phyloP scores from a whole-genome alignment of 306 rosid species.

The Rubus idaeus region DNA sequence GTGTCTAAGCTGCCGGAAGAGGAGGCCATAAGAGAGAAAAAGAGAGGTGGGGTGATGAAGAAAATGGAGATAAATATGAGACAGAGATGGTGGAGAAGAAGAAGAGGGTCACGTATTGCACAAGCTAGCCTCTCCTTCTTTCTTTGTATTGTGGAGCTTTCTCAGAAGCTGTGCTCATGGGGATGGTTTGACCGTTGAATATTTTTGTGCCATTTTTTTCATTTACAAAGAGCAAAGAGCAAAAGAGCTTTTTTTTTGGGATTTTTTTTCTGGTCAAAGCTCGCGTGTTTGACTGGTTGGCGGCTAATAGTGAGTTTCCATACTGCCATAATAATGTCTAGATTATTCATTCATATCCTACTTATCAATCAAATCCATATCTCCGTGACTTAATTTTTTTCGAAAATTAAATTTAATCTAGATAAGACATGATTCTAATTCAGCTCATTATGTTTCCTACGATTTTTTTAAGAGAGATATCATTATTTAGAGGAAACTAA shows the following conservation, averaged over 20 bases:
- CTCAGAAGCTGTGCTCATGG: constrained; percentile 34
- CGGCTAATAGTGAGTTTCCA: constrained; percentile 37
- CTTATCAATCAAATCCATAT: background rate
- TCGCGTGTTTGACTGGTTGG: constrained; percentile 75
- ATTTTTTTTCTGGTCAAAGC: constrained; percentile 45
- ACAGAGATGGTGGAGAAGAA: background rate
- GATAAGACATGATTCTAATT: background rate
- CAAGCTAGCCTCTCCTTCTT: constrained; percentile 25
- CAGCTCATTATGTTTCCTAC: background rate
- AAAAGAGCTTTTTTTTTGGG: background rate
- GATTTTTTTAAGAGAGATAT: too few relatives aligned
- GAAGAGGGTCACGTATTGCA: constrained; percentile 48
- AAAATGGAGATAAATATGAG: constrained; percentile 7
- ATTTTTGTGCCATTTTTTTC: background rate
- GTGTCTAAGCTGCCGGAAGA: constrained; percentile 66
- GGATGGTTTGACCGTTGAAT: constrained; percentile 56
- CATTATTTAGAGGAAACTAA: too few relatives aligned
- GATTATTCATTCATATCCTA: background rate
- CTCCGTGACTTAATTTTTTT: background rate
- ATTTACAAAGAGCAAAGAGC: too few relatives aligned
- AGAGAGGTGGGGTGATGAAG: background rate
- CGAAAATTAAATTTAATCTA: background rate
- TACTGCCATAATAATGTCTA: too few relatives aligned
- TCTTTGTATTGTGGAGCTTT: constrained; percentile 36
- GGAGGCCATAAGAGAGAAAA: constrained; percentile 34